Evolutionary conservation across 2,329 filamentous ascomycete species (phyloP).

Genomic region (Fusarium aywerte): DNA sequence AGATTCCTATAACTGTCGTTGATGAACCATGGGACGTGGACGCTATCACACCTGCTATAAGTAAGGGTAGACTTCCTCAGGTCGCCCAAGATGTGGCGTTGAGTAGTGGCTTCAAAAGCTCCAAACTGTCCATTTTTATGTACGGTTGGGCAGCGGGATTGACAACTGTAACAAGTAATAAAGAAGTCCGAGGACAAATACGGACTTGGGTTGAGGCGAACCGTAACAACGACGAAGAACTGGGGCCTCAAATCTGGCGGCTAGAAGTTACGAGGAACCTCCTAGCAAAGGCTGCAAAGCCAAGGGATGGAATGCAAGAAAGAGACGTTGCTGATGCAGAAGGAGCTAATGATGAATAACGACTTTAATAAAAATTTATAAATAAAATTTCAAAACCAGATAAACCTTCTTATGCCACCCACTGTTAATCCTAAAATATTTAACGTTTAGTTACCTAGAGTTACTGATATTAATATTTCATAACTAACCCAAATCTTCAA

Average conservation of each 20-base stretch:
- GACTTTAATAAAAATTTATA: too few relatives aligned
- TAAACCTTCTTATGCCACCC: too few relatives aligned
- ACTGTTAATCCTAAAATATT: not conserved
- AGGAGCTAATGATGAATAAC: slow-evolving; percentile 8
- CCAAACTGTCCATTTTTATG: slow-evolving; percentile 55
- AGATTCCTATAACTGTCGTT: slow-evolving; percentile 51
- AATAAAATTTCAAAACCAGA: not conserved
- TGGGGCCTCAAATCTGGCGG: slow-evolving; percentile 50
- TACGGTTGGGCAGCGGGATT: slow-evolving; percentile 53
- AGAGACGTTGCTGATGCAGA: not conserved
- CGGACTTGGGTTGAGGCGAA: slow-evolving; percentile 51
- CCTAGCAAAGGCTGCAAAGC: slow-evolving; percentile 49
- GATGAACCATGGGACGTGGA: slow-evolving; percentile 45
- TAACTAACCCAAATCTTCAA: not conserved
- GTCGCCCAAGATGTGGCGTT: slow-evolving; percentile 51
- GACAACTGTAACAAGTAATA: slow-evolving; percentile 55
- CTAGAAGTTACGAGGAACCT: slow-evolving; percentile 52
- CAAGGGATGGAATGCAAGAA: slow-evolving; percentile 37
- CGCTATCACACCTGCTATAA: slow-evolving; percentile 43
- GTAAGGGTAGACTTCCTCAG: slow-evolving; percentile 45
- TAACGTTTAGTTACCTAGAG: not conserved
- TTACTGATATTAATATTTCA: too few relatives aligned
- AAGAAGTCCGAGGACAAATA: slow-evolving; percentile 53
- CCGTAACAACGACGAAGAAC: slow-evolving; percentile 45
- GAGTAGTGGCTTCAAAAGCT: slow-evolving; percentile 50